These are phyloP conservation scores for Lavandula angustifolia DNA, from an alignment of 257 asterid genomes.

Conservation along the genomic window DNA sequence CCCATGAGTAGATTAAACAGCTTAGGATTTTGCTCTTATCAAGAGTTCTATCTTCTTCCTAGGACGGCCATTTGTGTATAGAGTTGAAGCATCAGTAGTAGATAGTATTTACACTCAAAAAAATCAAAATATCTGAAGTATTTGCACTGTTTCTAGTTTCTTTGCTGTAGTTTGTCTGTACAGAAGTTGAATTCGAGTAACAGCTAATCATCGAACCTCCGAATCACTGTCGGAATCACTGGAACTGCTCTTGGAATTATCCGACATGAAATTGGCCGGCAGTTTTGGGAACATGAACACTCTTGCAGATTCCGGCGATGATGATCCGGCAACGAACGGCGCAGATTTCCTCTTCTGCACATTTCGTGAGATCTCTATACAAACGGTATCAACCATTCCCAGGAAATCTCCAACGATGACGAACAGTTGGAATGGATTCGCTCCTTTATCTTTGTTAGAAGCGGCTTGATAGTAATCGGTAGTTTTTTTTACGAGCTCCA, in stretches of 20 bases:
- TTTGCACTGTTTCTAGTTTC: too few species aligned
- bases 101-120: conserved; percentile 30
- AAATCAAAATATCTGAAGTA: conserved; percentile 30
- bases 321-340: conserved; percentile 42
- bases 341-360: conserved; percentile 60
- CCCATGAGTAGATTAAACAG: conserved; percentile 33
- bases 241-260: conserved; percentile 19
- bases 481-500: conserved; percentile 77
- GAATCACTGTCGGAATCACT: conserved; percentile 30
- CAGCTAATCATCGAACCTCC: conserved; percentile 24
- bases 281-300: conserved; percentile 76
- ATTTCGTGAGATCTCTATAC: conserved; percentile 72
- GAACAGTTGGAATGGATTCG: conserved; percentile 60
- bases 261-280: conserved; percentile 75
- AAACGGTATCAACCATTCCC: conserved; percentile 81
- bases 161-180: conserved; percentile 24
- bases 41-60: conserved; percentile 13
- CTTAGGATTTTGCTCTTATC: not conserved
- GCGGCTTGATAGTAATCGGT: conserved; percentile 77
- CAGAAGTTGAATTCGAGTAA: conserved; percentile 31
- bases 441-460: conserved; percentile 42
- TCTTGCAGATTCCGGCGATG: conserved; percentile 60
- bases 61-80: conserved; percentile 32
- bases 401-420: conserved; percentile 72
- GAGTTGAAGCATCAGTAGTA: not conserved